Base-by-base conservation (phyloP, 2,329 filamentous ascomycete species). In the Hypoxylon sp. region DNA sequence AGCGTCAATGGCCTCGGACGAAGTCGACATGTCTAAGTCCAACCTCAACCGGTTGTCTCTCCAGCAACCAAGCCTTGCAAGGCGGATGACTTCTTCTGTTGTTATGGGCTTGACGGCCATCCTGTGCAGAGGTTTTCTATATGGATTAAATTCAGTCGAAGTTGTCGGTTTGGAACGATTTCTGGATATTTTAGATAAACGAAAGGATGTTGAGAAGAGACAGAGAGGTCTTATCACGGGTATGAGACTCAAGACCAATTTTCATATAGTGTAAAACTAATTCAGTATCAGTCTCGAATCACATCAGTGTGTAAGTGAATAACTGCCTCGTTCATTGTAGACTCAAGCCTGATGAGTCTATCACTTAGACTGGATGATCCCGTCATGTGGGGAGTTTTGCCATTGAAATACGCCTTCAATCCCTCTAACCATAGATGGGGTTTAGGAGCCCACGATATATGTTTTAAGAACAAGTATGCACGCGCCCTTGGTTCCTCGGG, bases 401-500 rank as follows among this genome's bases (percentile, higher is more conserved):
- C 96, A 0, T 79, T 93, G 49, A 85, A 87, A 53, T 93, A 96
- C 76, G 83, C 88, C 70, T 89, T 92, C 75, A 88, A 90, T 65
- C 88, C 92, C 19, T 84, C 86, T 61, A 96, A 94, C 77, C 85
- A 94, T 75, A 89, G 96, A 78, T 98, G 94, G 93, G 89, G 91
- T 9, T 86, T 99, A 60, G 96, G 93, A 23, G 97, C 94, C 75
- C 93, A 98, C 79, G 96, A 99, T 79, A 94, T 99, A 66, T 98
- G 94, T 81, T 99, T 97, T 80, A 91, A 90, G 75, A 95, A 93
- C 77, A 90, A 89, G 93, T 96, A 82, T 43, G 34, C 36, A 11
- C 34, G 32, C 23, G 32, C 21, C 38, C 23, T 51, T 51, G 10
- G 21, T 36, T 32, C 28, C 45, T n/a, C 28, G 19, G 13, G 19